Evolutionary conservation across 2,329 filamentous ascomycete species (phyloP).

Genomic region (Hirsutella thompsonii): DNA sequence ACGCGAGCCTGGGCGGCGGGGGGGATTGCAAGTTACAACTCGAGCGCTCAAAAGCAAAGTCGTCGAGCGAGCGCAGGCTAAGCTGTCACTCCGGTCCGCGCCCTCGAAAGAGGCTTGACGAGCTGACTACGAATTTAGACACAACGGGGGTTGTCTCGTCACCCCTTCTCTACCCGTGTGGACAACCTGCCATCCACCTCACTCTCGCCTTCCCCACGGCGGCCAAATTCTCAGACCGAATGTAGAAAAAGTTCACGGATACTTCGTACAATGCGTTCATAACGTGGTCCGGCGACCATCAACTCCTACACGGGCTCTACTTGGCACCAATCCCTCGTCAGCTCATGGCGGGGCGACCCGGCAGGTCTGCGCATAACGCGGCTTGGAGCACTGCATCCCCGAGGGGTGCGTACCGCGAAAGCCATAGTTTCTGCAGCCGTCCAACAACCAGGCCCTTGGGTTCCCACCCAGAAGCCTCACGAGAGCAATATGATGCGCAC

Average conservation of each 20-base stretch:
- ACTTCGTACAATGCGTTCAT: too few relatives aligned
- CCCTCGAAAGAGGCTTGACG: not conserved
- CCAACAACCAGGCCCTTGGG: constrained; percentile 1
- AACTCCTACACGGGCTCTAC: not conserved
- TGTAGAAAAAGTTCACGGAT: too few relatives aligned
- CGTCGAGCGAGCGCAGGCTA: constrained; percentile 1
- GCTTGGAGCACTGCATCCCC: not conserved
- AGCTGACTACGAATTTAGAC: not conserved
- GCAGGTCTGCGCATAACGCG: not conserved
- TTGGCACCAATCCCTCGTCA: not conserved
- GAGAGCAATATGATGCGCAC: not conserved
- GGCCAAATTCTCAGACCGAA: too few relatives aligned
- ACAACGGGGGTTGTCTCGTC: not conserved
- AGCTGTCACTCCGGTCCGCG: constrained; percentile 11
- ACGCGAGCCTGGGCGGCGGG: constrained; percentile 3
- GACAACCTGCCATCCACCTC: too few relatives aligned
- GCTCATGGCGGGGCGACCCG: not conserved
- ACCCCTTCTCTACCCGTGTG: not conserved
- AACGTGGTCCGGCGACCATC: too few relatives aligned
- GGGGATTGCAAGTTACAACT: not conserved
- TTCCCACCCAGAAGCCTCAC: not conserved
- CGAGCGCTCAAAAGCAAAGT: constrained; percentile 7
- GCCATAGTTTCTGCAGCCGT: not conserved
- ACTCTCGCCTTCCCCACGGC: too few relatives aligned
- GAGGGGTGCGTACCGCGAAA: not conserved